phyloP scores from a whole-genome alignment of 805 yeast genomes.

The Blastobotrys parvus region DNA sequence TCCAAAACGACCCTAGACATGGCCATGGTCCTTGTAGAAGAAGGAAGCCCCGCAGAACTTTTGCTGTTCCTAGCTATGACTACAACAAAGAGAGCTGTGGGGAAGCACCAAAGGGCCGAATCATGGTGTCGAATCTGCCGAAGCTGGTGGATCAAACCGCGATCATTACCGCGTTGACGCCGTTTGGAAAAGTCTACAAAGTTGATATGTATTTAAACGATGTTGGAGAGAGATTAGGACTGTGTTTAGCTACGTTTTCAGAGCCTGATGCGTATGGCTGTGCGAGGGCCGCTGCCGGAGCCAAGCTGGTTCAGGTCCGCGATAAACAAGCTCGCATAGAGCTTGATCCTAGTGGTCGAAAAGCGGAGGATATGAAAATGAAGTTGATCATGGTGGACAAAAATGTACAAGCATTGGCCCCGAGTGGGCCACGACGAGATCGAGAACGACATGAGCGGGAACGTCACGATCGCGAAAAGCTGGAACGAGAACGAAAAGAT shows the following conservation, averaged over 20 bases:
- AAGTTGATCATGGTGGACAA: background rate
- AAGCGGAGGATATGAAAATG: constrained; percentile 7
- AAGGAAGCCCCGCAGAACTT: constrained; percentile 1
- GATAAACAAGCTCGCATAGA: constrained; percentile 41
- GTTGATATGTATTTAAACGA: constrained; percentile 53
- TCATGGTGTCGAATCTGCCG: constrained; percentile 63
- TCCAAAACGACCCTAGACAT: too few relatives aligned
- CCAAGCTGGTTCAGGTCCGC: constrained; percentile 35
- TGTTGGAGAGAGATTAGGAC: constrained; percentile 72
- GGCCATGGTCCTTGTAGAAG: too few relatives aligned
- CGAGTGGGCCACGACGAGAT: background rate
- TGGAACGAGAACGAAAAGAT: background rate
- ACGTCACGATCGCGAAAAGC: background rate
- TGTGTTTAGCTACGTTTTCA: constrained; percentile 54
- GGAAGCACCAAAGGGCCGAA: constrained; percentile 59
- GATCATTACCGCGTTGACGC: constrained; percentile 31
- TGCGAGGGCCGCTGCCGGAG: constrained; percentile 38
- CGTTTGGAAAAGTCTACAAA: constrained; percentile 56
- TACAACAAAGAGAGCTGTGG: constrained; percentile 72
- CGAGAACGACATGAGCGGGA: constrained; percentile 1
- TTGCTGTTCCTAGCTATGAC: constrained; percentile 30
- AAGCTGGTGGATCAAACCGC: constrained; percentile 14
- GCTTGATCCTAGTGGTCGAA: constrained; percentile 28
- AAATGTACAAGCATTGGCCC: background rate
- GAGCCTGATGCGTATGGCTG: constrained; percentile 38